A percentile compares a stretch with the other conserved stretches of the same genome.
Evolutionary conservation across 1,139 yeast species (phyloP).

Genomic region (Suhomyces bribrorum): DNA sequence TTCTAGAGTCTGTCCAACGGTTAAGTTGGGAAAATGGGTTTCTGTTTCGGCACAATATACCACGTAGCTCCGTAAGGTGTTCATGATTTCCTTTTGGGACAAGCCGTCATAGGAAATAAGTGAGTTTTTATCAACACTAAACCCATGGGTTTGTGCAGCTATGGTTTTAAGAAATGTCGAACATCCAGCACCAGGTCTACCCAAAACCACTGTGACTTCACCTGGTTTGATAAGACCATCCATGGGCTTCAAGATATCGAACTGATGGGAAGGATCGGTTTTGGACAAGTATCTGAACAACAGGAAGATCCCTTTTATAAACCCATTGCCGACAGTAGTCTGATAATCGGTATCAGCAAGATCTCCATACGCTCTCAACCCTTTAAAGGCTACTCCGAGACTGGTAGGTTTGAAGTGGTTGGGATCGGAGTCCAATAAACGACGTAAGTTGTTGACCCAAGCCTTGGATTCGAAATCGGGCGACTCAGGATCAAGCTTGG

Average conservation of each 20-base stretch:
- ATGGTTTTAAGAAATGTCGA: constrained; percentile 14
- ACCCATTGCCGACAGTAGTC: constrained; percentile 17
- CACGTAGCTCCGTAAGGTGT: constrained; percentile 66
- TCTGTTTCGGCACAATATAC: constrained; percentile 74
- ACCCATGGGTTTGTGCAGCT: constrained; percentile 14
- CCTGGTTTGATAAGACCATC: constrained; percentile 14
- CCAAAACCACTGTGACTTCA: constrained; percentile 15
- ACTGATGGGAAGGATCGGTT: constrained; percentile 1
- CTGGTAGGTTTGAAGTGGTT: constrained; percentile 23
- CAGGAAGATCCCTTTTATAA: constrained; percentile 10
- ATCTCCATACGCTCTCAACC: constrained; percentile 22
- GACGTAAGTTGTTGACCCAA: constrained; percentile 30
- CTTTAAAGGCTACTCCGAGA: constrained; percentile 22
- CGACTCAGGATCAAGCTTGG: constrained; percentile 20
- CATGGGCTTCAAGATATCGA: constrained; percentile 15
- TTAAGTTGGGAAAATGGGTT: constrained; percentile 69
- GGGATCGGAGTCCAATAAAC: constrained; percentile 20
- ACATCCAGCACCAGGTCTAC: constrained; percentile 17
- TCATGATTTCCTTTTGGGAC: constrained; percentile 46
- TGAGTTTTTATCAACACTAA: constrained; percentile 8
- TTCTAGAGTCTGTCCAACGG: constrained; percentile 68
- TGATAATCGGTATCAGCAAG: constrained; percentile 13
- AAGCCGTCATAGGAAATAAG: constrained; percentile 48
- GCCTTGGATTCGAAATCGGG: constrained; percentile 21
- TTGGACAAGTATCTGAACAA: constrained; percentile 6